phyloP scores from a whole-genome alignment of 352 stramenopile species.

The Pythium grandisporangium region DNA sequence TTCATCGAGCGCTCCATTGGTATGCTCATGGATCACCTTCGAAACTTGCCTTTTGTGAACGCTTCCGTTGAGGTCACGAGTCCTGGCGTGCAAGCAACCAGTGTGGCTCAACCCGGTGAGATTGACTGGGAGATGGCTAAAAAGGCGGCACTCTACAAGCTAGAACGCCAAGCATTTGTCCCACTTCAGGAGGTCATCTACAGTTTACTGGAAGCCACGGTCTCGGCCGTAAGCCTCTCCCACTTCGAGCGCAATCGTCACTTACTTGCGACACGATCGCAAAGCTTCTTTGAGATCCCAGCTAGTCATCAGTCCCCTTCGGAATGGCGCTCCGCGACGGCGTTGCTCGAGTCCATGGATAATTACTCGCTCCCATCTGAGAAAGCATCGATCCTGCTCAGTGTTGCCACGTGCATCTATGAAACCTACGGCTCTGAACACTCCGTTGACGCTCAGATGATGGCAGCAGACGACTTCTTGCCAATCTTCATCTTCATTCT shows the following conservation, averaged over 20 bases:
- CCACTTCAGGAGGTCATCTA: constrained; percentile 65
- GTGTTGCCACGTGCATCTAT: constrained; percentile 67
- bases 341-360: constrained; percentile 51
- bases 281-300: constrained; percentile 58
- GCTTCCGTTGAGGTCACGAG: constrained; percentile 13
- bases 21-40: constrained; percentile 37
- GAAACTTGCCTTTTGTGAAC: constrained; percentile 5
- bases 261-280: constrained; percentile 29
- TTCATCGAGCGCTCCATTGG: constrained; percentile 57
- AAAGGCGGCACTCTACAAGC: constrained; percentile 40
- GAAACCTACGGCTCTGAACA: constrained; percentile 49
- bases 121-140: constrained; percentile 40
- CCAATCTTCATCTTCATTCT: constrained; percentile 77
- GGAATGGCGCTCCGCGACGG: constrained; percentile 39
- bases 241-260: constrained; percentile 41
- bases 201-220: constrained; percentile 28
- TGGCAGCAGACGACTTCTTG: constrained; percentile 71
- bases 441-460: constrained; percentile 13
- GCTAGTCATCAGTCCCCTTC: constrained; percentile 31
- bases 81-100: constrained; percentile 1
- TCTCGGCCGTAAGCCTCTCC: constrained; percentile 25
- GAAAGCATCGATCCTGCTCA: constrained; percentile 52
- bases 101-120: constrained; percentile 2
- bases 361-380: constrained; percentile 65
- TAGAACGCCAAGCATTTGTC: constrained; percentile 59